Evolutionary conservation across 1,284 basidiomycete genomes (phyloP), one percentile per base, ranked within the genome.

Genomic region (Rhodotorula sp.): DNA sequence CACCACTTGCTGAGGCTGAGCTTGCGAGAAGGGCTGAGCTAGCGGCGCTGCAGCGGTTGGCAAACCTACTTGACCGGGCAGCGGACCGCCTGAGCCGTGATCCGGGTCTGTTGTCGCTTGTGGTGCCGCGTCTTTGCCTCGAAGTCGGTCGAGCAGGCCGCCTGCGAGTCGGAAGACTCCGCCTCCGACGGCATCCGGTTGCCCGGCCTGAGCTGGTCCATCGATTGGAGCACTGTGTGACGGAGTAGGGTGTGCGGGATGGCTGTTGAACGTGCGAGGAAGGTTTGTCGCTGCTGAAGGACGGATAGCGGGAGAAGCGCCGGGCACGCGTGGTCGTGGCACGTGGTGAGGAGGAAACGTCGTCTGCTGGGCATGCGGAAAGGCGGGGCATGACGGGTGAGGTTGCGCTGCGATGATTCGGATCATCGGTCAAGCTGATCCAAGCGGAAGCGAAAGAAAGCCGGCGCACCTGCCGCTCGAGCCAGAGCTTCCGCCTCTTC

Each of bases 401-500:
- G 40, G 16, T 18, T 18, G n/a, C 16, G 18, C 20, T 22, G 40
- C 15, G 57, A 48, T n/a, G 28, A 5, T 1, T 4, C 22, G 34
- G 22, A 13, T 34, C 1, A n/a, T 24, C 24, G n/a, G 54, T 5
- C 24, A 24, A 24, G 4, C 34, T 16, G 28, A 11, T 28, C 28
- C 15, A 34, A 10, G 34, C 5, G 31, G 51, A 53, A 30, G 28
- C 7, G 51, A 1, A 11, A 31, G 6, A 2, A 31, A 47, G 44
- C 20, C 11, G 30, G 31, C 46, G 28, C 44, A 37, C 51, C 55
- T 5, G 44, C 24, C 4, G 44, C 46, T 5, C 7, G 7, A 11
- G 51, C 58, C 28, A 40, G 1, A n/a, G 58, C 58, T 18, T 56
- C 64, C 7, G 52, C 31, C 59, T 50, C 53, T 30, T 65, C 64